Percentiles rank a stretch among this genome's conserved stretches.
phyloP scores from a whole-genome alignment of 2,329 filamentous ascomycete species.

The Pestalotiopsis sp. region DNA sequence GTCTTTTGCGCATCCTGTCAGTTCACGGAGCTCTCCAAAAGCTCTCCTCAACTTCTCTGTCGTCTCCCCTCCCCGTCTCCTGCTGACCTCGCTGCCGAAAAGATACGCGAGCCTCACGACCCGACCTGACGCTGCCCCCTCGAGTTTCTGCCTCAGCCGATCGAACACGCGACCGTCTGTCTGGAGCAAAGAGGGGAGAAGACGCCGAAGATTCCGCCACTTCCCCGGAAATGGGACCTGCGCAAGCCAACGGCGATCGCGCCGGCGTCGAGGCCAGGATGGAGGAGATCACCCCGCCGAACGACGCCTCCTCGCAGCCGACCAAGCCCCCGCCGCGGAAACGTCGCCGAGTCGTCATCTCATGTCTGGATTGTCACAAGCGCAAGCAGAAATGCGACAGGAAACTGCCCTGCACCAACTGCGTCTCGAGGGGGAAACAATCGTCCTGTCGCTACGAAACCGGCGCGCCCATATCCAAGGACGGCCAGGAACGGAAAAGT shows the following conservation, averaged over 20 bases:
- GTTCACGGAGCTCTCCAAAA: neutral
- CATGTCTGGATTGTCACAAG: conserved; percentile 64
- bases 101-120: neutral
- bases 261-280: conserved; percentile 1
- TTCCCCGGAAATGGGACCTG: conserved; percentile 7
- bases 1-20: neutral
- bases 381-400: conserved; percentile 67
- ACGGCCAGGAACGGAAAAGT: conserved; percentile 28
- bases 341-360: conserved; percentile 60
- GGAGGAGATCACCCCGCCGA: conserved; percentile 9
- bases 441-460: conserved; percentile 58
- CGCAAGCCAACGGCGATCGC: neutral
- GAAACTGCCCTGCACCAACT: conserved; percentile 60
- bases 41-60: neutral
- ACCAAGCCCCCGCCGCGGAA: conserved; percentile 49
- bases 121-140: neutral
- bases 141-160: neutral
- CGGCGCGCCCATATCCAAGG: conserved; percentile 42
- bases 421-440: conserved; percentile 56
- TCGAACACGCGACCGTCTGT: neutral
- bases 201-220: neutral
- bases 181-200: neutral
- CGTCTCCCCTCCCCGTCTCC: neutral
- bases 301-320: neutral
- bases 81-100: neutral